A percentile compares a stretch with the other conserved stretches of the same genome.
Evolutionary conservation across 108 stramenopile genomes (phyloP).

Genomic region (Asterionellopsis glacialis): DNA sequence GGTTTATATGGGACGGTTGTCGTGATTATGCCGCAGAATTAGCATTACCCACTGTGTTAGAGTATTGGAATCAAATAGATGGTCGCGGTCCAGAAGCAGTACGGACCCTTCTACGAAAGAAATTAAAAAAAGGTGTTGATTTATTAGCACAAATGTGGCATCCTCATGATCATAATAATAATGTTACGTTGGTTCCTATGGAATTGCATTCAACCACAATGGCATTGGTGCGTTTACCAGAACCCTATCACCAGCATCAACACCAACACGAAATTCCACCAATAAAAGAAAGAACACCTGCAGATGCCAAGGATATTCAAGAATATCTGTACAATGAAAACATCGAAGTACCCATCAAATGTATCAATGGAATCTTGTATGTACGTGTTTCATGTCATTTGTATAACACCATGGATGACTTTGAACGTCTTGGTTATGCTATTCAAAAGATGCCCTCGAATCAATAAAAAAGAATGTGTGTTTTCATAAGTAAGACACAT

Average conservation of each 20-base stretch:
- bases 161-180: no score
- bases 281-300: slow-evolving; percentile 40
- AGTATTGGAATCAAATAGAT: slow-evolving; percentile 47
- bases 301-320: slow-evolving; percentile 61
- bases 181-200: slow-evolving; percentile 32
- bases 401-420: slow-evolving; percentile 60
- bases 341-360: slow-evolving; percentile 70
- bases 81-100: slow-evolving; percentile 12
- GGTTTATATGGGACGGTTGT: slow-evolving; percentile 74
- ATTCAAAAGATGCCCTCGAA: not conserved
- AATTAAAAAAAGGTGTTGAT: slow-evolving; percentile 34
- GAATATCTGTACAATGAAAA: slow-evolving; percentile 47
- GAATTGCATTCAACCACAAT: slow-evolving; percentile 51
- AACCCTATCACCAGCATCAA: not conserved
- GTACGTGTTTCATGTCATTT: slow-evolving; percentile 60
- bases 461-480: not conserved
- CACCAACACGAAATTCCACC: no score
- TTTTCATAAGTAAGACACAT: no score
- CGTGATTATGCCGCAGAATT: slow-evolving; percentile 64
- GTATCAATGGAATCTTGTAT: slow-evolving; percentile 50
- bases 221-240: slow-evolving; percentile 60
- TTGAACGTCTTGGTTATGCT: slow-evolving; percentile 35
- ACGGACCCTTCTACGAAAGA: slow-evolving; percentile 22
- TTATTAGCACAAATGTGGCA: slow-evolving; percentile 51
- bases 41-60: slow-evolving; percentile 46